Conservation (phyloP, 495 filamentous ascomycete genomes). For the Cercophora newfieldiana region DNA sequence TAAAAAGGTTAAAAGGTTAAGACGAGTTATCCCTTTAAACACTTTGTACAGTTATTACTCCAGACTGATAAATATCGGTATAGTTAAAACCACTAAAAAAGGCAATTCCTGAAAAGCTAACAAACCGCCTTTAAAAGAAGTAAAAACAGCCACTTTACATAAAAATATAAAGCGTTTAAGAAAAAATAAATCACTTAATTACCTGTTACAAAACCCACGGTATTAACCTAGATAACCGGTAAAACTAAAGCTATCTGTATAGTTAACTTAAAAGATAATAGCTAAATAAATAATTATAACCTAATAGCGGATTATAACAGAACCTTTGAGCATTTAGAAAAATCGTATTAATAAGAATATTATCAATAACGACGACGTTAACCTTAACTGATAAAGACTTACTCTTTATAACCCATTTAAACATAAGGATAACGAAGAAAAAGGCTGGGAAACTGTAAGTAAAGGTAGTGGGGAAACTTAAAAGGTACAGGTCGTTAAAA, state of each 20-base stretch:
- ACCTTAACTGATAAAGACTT: not conserved
- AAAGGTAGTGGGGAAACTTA: not conserved
- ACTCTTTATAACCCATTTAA: not conserved
- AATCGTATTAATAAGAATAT: too few relatives aligned
- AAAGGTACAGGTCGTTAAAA: not conserved
- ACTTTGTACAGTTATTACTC: too few relatives aligned
- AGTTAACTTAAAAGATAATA: too few relatives aligned
- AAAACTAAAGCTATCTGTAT: not conserved
- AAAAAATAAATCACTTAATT: not conserved
- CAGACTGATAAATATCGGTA: not conserved
- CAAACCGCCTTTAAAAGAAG: not conserved
- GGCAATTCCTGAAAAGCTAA: not conserved
- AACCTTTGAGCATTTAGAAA: too few relatives aligned
- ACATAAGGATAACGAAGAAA: not conserved
- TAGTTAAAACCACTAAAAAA: not conserved
- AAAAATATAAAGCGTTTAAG: not conserved
- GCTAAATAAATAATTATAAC: too few relatives aligned
- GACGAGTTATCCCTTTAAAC: too few relatives aligned
- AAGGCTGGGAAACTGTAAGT: not conserved
- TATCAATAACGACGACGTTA: not conserved
- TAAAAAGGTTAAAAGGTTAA: too few relatives aligned
- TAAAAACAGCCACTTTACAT: not conserved
- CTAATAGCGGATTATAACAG: not conserved
- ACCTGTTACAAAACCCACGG: not conserved
- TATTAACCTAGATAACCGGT: not conserved